Conservation (phyloP, 2,329 filamentous ascomycete species). For the Fusarium ambrosium region DNA sequence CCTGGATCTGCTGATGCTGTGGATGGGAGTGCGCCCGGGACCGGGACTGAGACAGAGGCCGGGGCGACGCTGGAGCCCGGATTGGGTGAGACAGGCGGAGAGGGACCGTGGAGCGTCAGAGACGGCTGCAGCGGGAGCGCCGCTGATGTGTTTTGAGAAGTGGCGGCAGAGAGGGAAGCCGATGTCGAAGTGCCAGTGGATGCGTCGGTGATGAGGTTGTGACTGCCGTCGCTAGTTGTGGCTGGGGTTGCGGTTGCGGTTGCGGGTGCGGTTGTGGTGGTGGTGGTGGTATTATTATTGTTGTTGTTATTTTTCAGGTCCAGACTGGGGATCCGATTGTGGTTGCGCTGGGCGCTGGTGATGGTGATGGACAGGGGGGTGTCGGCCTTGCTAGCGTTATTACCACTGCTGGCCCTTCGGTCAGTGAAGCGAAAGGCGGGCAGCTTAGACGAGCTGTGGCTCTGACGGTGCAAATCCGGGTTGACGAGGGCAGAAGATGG, state of each 20-base stretch:
- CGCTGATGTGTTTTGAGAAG: conserved; percentile 40
- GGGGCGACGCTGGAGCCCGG: conserved; percentile 39
- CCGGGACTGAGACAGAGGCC: conserved; percentile 36
- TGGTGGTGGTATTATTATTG: conserved; percentile 7
- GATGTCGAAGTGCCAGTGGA: conserved; percentile 33
- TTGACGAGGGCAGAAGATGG: conserved; percentile 29
- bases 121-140: conserved; percentile 37
- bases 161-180: conserved; percentile 33
- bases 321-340: conserved; percentile 30
- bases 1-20: conserved; percentile 29
- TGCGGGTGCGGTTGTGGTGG: neutral
- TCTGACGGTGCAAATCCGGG: conserved; percentile 64
- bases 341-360: conserved; percentile 27
- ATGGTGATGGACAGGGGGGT: conserved; percentile 30
- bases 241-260: too few species aligned
- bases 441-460: conserved; percentile 68
- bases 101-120: conserved; percentile 34
- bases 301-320: conserved; percentile 37
- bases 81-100: conserved; percentile 48
- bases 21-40: conserved; percentile 31
- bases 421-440: conserved; percentile 69
- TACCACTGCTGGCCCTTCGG: conserved; percentile 51
- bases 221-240: conserved; percentile 9
- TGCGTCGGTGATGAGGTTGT: conserved; percentile 21
- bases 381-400: conserved; percentile 39